Base-by-base conservation (phyloP, 148 eudicot genomes). In the Arbutus unedo region DNA sequence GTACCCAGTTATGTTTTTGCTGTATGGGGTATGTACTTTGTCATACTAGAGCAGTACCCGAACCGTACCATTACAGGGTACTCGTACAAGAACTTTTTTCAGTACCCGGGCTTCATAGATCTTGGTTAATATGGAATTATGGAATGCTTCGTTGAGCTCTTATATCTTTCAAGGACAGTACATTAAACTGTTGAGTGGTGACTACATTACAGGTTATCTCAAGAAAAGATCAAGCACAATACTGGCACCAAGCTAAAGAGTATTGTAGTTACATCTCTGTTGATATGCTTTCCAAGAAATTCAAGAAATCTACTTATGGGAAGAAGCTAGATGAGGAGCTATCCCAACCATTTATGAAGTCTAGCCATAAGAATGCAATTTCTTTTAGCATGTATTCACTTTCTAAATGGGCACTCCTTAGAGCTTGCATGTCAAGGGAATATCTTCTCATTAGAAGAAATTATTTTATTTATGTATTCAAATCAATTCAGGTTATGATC, bases 341-440 rank as follows among this genome's bases (percentile, higher is more conserved):
- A 44, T 83, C 88, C n/a, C 43, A 83, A 73, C 89, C 90, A 81
- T 87, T 84, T 74, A 83, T 81, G 50, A 88, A 86, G 84, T 85
- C 81, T 19, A 74, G 87, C 81, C 91, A 90, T 2, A 83, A 87
- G 23, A 82, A 77, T 38, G 91, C 93, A 5, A 82, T 91, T 60
- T 84, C 85, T 78, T 90, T 87, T 72, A 16, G 18, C 50, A 72
- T 74, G 15, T 92, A 85, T 83, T 91, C 94, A 66, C 86, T 93
- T 71, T 81, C 92, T 0, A 92, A 89, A 78, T 84, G 93, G 93
- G 83, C 85, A 38, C 92, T 95, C 9, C 89, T 95, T 62, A 93
- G 79, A 89, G 90, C 94, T 59, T 93, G 98, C 85, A 81, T 92
- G 85, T 85, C 93, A 57, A 93, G 96, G 79, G 98, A 95, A 74